Evolutionary conservation across 495 filamentous ascomycete species (phyloP).

Genomic region (Annulohypoxylon bovei): DNA sequence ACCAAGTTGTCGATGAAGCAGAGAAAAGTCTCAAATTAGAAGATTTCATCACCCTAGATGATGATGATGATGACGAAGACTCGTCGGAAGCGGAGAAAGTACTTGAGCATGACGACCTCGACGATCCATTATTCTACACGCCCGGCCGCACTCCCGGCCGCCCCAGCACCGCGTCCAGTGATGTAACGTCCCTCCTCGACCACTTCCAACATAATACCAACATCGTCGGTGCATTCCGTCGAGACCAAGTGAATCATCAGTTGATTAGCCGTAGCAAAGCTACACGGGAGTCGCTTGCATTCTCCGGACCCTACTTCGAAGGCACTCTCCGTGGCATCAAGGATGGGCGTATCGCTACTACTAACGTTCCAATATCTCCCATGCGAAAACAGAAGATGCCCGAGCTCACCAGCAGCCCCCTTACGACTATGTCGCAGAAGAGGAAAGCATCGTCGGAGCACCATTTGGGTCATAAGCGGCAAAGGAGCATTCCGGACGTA

Average conservation of each 20-base stretch:
- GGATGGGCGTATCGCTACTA: slow-evolving; percentile 62
- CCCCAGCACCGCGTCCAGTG: slow-evolving; percentile 63
- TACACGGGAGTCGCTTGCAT: slow-evolving; percentile 63
- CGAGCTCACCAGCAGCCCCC: slow-evolving; percentile 52
- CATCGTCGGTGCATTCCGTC: slow-evolving; percentile 80
- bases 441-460: slow-evolving; percentile 57
- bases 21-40: slow-evolving; percentile 71
- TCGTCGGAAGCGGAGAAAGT: slow-evolving; percentile 66
- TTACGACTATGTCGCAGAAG: slow-evolving; percentile 55
- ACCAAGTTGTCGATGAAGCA: slow-evolving; percentile 69
- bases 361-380: slow-evolving; percentile 65
- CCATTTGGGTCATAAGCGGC: slow-evolving; percentile 58
- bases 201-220: slow-evolving; percentile 72
- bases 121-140: slow-evolving; percentile 61
- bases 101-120: slow-evolving; percentile 55
- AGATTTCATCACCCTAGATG: slow-evolving; percentile 76
- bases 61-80: slow-evolving; percentile 57
- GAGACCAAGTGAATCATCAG: slow-evolving; percentile 78
- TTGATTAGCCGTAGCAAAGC: slow-evolving; percentile 69
- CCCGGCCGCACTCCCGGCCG: slow-evolving; percentile 62
- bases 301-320: slow-evolving; percentile 61
- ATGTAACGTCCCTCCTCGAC: slow-evolving; percentile 63
- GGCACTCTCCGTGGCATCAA: slow-evolving; percentile 65
- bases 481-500: slow-evolving; percentile 59
- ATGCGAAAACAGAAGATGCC: slow-evolving; percentile 59